Evolutionary conservation across 2,329 filamentous ascomycete genomes (phyloP), one percentile per base, ranked within the genome.

Genomic region (Penicillium vulpinum): DNA sequence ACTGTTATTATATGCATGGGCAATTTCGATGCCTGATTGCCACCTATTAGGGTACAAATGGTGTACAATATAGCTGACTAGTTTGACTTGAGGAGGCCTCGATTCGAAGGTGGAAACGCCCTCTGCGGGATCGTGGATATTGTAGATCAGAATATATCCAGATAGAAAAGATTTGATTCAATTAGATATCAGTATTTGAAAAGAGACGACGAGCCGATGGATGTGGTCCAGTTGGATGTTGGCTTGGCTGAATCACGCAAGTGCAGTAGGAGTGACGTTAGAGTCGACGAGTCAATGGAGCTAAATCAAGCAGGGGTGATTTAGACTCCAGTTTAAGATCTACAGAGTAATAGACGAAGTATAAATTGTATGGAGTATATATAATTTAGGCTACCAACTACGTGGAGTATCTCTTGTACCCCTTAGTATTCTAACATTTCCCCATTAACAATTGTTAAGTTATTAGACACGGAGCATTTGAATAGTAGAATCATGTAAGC

Each of bases 161-260:
- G 22, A 31, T 35, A 35, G 2, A 48, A 43, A 22, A 13, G 6
- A n/a, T 31, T 5, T 10, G 5, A 8, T 13, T 7, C 21, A 28
- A 29, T 46, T 28, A 15, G n/a, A 4, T 10, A 26, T 8, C n/a
- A 16, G 13, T 7, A n/a, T 26, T 44, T 21, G 16, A 22, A 15
- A 55, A n/a, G 11, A 48, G 18, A 16, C 28, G 8, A 18, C 49
- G 22, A 50, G 29, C 31, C 39, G 26, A 28, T 5, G 5, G 8
- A 4, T n/a, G 11, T 29, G n/a, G 44, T 39, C 18, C 35, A 36
- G 35, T 50, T 21, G n/a, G 18, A 9, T 26, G 22, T 26, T 13
- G 33, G 22, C 50, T 58, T 58, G 61, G 51, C 57, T 36, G 38
- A 38, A 67, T 66, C 67, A 70, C 67, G 67, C 67, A 65, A 70